Conservation (phyloP, 1,284 basidiomycete genomes). For the Marasmius tenuissimus region DNA sequence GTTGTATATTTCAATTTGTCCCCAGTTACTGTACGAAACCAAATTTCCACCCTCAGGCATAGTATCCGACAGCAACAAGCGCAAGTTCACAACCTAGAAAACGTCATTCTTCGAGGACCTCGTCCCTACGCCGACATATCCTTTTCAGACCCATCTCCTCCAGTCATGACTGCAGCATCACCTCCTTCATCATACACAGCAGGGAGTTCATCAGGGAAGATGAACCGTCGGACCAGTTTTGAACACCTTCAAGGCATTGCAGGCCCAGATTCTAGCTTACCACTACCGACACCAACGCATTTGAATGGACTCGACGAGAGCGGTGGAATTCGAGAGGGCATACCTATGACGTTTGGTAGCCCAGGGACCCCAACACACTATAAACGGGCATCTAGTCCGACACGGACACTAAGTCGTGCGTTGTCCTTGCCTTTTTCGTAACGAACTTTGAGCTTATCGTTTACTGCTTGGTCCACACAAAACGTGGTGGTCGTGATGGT, state of each 20-base stretch:
- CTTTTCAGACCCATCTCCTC: background rate
- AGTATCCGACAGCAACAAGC: slow-evolving; percentile 59
- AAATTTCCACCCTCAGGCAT: slow-evolving; percentile 76
- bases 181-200: slow-evolving; percentile 34
- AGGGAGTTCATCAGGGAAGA: slow-evolving; percentile 39
- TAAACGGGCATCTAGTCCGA: slow-evolving; percentile 69
- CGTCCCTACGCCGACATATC: slow-evolving; percentile 43
- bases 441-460: slow-evolving; percentile 17
- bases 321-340: slow-evolving; percentile 63
- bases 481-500: background rate
- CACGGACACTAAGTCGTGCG: slow-evolving; percentile 76
- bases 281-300: slow-evolving; percentile 44
- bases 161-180: slow-evolving; percentile 26
- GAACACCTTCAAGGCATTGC: slow-evolving; percentile 70
- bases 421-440: slow-evolving; percentile 22
- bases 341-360: slow-evolving; percentile 57
- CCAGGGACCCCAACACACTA: slow-evolving; percentile 37
- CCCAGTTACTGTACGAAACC: slow-evolving; percentile 65
- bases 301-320: slow-evolving; percentile 40
- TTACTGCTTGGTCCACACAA: background rate
- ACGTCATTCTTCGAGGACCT: slow-evolving; percentile 59
- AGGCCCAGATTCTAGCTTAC: slow-evolving; percentile 71
- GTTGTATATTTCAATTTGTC: slow-evolving; percentile 7
- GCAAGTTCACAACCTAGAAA: slow-evolving; percentile 67
- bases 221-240: slow-evolving; percentile 64